A percentile compares a stretch with the other conserved stretches of the same genome.
phyloP scores from a whole-genome alignment of 2,329 filamentous ascomycete genomes.

The Fonsecaea erecta region DNA sequence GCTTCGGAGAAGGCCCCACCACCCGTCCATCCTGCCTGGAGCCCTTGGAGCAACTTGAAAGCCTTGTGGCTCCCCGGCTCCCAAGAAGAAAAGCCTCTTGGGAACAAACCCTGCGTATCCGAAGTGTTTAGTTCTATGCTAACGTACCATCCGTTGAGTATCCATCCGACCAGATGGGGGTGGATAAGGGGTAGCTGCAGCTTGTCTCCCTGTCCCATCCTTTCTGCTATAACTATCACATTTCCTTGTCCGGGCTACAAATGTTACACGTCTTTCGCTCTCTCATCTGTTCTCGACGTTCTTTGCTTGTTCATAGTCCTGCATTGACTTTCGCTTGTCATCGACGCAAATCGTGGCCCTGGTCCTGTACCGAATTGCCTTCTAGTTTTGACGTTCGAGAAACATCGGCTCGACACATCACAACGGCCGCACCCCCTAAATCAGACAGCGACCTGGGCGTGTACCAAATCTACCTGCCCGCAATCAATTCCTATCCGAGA shows the following conservation, averaged over 20 bases:
- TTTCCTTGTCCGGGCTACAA: constrained; percentile 20
- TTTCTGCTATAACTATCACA: constrained; percentile 23
- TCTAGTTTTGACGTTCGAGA: constrained; percentile 10
- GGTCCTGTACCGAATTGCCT: constrained; percentile 22
- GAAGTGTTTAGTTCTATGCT: constrained; percentile 14
- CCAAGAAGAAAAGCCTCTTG: constrained; percentile 28
- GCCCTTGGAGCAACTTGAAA: constrained; percentile 17
- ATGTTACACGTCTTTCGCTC: constrained; percentile 19
- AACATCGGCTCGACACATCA: constrained; percentile 26
- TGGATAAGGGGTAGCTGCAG: constrained; percentile 26
- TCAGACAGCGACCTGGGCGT: constrained; percentile 23
- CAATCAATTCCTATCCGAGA: constrained; percentile 33
- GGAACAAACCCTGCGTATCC: constrained; percentile 22
- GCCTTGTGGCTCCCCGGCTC: constrained; percentile 30
- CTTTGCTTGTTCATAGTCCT: constrained; percentile 25
- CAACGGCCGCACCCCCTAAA: constrained; percentile 13
- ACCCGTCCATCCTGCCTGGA: constrained; percentile 20
- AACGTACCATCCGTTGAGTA: constrained; percentile 20
- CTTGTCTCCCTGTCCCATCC: constrained; percentile 17
- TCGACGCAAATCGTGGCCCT: constrained; percentile 16
- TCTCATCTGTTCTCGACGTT: constrained; percentile 25
- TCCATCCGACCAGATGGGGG: constrained; percentile 23
- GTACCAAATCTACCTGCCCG: constrained; percentile 30
- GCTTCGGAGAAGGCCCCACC: constrained; percentile 27
- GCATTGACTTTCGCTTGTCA: constrained; percentile 21